phyloP scores from a whole-genome alignment of 345 rosid species.

The Brassica juncea region DNA sequence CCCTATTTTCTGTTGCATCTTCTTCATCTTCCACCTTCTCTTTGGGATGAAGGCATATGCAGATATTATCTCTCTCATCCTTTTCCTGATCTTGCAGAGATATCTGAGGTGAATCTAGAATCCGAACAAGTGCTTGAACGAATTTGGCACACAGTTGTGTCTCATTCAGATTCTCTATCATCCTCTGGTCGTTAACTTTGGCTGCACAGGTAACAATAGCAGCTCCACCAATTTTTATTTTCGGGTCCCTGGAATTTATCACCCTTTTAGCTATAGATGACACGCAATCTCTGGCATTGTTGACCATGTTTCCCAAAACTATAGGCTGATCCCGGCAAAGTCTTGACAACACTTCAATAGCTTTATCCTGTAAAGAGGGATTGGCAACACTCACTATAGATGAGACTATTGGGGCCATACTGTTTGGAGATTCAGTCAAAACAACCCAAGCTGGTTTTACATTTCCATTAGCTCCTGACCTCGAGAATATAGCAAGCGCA shows the following conservation, averaged over 20 bases:
- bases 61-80: conserved; percentile 55
- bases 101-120: conserved; percentile 56
- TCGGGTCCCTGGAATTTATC: conserved; percentile 57
- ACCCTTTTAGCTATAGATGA: conserved; percentile 74
- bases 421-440: conserved; percentile 75
- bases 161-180: conserved; percentile 85
- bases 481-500: conserved; percentile 91
- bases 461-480: conserved; percentile 60
- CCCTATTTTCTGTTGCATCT: conserved; percentile 51
- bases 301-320: conserved; percentile 76
- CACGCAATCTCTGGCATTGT: conserved; percentile 65
- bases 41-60: conserved; percentile 61
- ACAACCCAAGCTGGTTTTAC: conserved; percentile 94
- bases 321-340: conserved; percentile 84
- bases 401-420: conserved; percentile 79
- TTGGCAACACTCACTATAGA: conserved; percentile 66
- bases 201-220: conserved; percentile 94
- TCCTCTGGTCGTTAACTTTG: conserved; percentile 75
- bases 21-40: conserved; percentile 45
- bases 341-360: conserved; percentile 84
- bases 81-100: conserved; percentile 51
- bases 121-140: conserved; percentile 75
- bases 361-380: conserved; percentile 89
- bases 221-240: conserved; percentile 93
- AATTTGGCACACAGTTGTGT: conserved; percentile 63